Percentiles rank a stretch among this genome's conserved stretches.
These are phyloP conservation scores for Hortiboletus flavorubellus DNA, from an alignment of 768 basidiomycete species.

Conservation along the genomic window DNA sequence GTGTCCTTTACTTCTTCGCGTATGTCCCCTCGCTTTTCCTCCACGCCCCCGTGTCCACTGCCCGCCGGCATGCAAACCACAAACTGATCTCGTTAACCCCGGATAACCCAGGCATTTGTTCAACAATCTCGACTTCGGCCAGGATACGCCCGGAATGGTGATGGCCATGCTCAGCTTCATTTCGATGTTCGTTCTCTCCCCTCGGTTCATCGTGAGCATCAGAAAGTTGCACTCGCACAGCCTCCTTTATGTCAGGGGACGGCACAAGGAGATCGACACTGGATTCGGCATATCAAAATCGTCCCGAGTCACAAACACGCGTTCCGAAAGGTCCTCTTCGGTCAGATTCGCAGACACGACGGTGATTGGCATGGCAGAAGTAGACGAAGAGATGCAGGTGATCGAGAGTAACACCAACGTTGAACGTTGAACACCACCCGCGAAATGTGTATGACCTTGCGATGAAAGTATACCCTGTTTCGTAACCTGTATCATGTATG, in stretches of 20 bases:
- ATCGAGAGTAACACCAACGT: background rate
- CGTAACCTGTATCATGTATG: background rate
- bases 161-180: background rate
- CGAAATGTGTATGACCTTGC: background rate
- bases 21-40: constrained; percentile 4
- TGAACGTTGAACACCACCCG: too few species aligned
- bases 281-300: constrained; percentile 14
- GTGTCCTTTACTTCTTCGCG: constrained; percentile 17
- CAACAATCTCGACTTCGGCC: constrained; percentile 9
- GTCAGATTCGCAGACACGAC: background rate
- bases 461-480: background rate
- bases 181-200: constrained; percentile 8
- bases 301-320: background rate
- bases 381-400: constrained; percentile 6
- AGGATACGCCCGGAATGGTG: background rate
- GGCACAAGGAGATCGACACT: constrained; percentile 3
- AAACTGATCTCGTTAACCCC: background rate
- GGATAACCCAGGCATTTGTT: constrained; percentile 11
- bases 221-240: constrained; percentile 5
- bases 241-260: background rate
- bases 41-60: too few species aligned
- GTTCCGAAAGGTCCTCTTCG: background rate
- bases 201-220: constrained; percentile 20
- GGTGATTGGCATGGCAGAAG: background rate
- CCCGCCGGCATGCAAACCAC: background rate